Evolutionary conservation across 176 grass and related monocot genomes (phyloP), one percentile per base, ranked within the genome.

Genomic region (Tillandsia leiboldiana): DNA sequence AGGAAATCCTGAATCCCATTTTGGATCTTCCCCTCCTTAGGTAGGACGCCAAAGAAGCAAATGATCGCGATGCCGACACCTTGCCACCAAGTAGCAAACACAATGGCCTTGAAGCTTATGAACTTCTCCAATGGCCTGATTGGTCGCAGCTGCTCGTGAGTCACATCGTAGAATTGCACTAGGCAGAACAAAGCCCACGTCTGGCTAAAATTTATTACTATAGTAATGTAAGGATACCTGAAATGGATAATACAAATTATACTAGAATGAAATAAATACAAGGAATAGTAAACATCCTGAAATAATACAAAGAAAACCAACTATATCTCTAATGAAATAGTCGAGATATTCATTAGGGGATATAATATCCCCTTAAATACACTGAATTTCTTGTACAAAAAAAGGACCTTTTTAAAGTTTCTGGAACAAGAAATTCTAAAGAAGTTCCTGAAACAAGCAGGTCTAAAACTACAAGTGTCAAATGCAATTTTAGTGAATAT

Each of bases 81-180:
- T 65, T 97, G 89, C 89, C 93, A 97, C 89, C 89, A 97, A 74
- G 93, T 97, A 27, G 93, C 93, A 71, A 97, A 97, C 23, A 97
- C 93, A 69, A 96, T 92, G 66, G 89, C 93, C 77, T 97, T 97
- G 59, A 97, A 97, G 77, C 93, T 92, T 92, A 92, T 87, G 81
- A 97, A 92, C 80, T 97, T 97, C 48, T 82, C 83, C 52, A 97
- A 62, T 63, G 93, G 89, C 53, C 84, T 89, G 75, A 90, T 97
- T 69, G 73, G 63, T 52, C 83, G 84, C 42, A 97, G 51, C 28
- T 75, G 83, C 72, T 90, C 83, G 74, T 81, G 86, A 61, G 86
- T 89, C 8, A 88, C 89, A 42, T 85, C 84, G 68, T 92, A 90
- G 83, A 97, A 92, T 74, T 92, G 85, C 20, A 97, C 81, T 24